Evolutionary conservation across 176 grass and related monocot species (phyloP).

Genomic region (Miscanthus lutarioriparius): DNA sequence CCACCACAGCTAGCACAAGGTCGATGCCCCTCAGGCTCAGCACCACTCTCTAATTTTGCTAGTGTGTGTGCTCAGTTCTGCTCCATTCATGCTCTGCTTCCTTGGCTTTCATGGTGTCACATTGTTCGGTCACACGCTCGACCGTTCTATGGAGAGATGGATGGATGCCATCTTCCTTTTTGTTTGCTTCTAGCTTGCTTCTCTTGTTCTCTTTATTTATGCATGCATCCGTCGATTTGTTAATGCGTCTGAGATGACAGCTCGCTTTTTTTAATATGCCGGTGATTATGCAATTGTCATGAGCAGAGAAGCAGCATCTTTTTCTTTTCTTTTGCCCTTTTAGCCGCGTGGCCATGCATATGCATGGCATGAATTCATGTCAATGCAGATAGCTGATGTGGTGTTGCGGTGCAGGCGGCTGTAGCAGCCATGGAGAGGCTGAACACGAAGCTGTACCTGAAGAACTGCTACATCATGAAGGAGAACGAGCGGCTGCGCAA

Average conservation of each 20-base stretch:
- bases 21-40: background rate
- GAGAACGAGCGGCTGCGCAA: slow-evolving; percentile 96
- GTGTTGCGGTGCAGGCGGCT: background rate
- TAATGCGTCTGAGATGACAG: slow-evolving; percentile 34
- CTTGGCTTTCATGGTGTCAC: background rate
- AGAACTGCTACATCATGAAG: slow-evolving; percentile 96
- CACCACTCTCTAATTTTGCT: background rate
- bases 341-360: background rate
- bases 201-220: background rate
- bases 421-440: slow-evolving; percentile 60
- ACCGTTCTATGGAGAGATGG: background rate
- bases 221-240: slow-evolving; percentile 29
- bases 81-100: background rate
- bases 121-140: background rate
- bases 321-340: background rate
- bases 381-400: background rate
- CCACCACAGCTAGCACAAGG: background rate
- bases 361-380: background rate
- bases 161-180: background rate
- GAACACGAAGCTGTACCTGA: slow-evolving; percentile 82
- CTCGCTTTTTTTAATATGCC: background rate
- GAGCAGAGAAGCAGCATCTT: background rate
- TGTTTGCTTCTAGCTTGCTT: slow-evolving; percentile 33
- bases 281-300: slow-evolving; percentile 12
- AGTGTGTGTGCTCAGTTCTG: background rate